A percentile compares a stretch with the other conserved stretches of the same genome.
These are phyloP conservation scores for Haberlea rhodopensis DNA, from an alignment of 257 asterid genomes.

Conservation along the genomic window DNA sequence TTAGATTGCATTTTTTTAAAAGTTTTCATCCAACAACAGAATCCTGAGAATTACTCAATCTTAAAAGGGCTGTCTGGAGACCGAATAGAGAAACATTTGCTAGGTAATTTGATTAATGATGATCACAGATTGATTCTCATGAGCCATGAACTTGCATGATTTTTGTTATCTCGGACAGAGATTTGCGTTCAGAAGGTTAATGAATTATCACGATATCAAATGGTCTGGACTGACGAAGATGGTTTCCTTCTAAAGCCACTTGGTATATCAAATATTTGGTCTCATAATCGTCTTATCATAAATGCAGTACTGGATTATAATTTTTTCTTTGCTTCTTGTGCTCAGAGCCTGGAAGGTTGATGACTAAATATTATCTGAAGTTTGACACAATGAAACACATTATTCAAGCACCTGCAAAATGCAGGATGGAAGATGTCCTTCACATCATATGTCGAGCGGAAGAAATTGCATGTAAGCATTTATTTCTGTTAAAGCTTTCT, in stretches of 20 bases:
- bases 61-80: constrained; percentile 50
- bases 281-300: constrained; percentile 15
- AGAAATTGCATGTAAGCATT: constrained; percentile 71
- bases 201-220: constrained; percentile 71
- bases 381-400: constrained; percentile 95
- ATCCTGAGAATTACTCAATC: constrained; percentile 76
- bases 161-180: constrained; percentile 42
- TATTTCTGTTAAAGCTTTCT: constrained; percentile 22
- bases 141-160: constrained; percentile 21
- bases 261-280: constrained; percentile 47
- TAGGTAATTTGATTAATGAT: constrained; percentile 51
- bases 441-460: constrained; percentile 80
- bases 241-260: constrained; percentile 89
- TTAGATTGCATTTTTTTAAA: constrained; percentile 33
- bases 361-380: constrained; percentile 97
- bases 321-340: constrained; percentile 20
- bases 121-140: constrained; percentile 16
- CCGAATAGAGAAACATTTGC: constrained; percentile 73
- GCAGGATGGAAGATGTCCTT: constrained; percentile 75
- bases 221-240: constrained; percentile 97
- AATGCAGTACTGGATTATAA: constrained; percentile 4
- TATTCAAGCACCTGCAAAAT: constrained; percentile 65
- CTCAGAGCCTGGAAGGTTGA: constrained; percentile 89
- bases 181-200: constrained; percentile 86
- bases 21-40: constrained; percentile 48